Conservation (phyloP, 75 land plant genomes). For the Pinus tabuliformis region DNA sequence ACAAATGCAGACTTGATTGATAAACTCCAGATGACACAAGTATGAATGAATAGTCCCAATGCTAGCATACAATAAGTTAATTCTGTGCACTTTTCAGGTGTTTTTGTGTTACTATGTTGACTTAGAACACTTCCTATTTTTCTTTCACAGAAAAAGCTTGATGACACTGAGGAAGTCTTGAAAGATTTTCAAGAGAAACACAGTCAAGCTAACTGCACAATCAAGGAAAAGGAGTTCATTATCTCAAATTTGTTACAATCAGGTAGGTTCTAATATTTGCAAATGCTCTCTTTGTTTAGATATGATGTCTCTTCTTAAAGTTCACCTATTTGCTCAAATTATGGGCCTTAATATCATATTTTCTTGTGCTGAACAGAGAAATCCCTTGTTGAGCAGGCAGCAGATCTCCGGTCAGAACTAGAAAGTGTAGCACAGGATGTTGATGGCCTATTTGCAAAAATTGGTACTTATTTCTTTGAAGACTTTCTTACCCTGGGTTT, state of each 20-base stretch:
- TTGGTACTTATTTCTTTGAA: conserved; percentile 20
- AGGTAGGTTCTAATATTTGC: conserved; percentile 9
- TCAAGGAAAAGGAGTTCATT: conserved; percentile 33
- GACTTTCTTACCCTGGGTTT: neutral
- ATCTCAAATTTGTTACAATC: conserved; percentile 32
- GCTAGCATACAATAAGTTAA: neutral
- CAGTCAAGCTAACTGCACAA: conserved; percentile 29
- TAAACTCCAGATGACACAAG: conserved; percentile 21
- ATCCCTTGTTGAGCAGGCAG: conserved; percentile 25
- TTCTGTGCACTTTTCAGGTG: neutral
- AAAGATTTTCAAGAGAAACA: conserved; percentile 25
- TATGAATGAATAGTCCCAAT: neutral
- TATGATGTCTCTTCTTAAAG: neutral
- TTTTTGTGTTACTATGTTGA: neutral
- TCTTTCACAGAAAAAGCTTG: conserved; percentile 28
- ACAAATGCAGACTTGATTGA: conserved; percentile 8
- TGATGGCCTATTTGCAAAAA: conserved; percentile 34
- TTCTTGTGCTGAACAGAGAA: conserved; percentile 23
- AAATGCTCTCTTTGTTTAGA: neutral
- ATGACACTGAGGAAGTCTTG: conserved; percentile 30
- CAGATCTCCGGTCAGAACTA: conserved; percentile 30
- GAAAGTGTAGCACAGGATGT: conserved; percentile 34
- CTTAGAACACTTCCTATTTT: neutral
- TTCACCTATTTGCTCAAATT: neutral
- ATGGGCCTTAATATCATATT: neutral